Conservation (phyloP, 352 stramenopile species). For the Globisporangium carolinianum region DNA sequence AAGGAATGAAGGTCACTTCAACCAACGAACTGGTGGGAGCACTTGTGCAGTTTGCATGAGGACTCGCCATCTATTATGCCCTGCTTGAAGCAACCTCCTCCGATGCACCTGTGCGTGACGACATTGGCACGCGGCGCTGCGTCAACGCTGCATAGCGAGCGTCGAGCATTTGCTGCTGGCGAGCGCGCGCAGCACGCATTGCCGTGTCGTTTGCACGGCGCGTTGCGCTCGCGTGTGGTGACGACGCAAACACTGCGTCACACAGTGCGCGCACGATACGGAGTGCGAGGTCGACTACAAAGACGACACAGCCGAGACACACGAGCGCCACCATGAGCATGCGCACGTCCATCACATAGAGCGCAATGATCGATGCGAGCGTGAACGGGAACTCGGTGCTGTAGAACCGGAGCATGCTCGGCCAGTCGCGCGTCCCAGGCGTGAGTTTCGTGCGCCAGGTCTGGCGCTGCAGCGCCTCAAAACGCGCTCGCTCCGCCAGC, state of each 20-base stretch:
- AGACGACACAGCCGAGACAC: constrained; percentile 16
- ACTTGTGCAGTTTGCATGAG: no score
- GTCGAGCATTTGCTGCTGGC: constrained; percentile 17
- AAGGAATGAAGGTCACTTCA: no score
- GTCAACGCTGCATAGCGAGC: neutral
- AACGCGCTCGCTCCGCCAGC: constrained; percentile 18
- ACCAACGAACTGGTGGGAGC: no score
- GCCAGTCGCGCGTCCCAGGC: constrained; percentile 4
- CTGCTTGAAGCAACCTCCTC: no score
- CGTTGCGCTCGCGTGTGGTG: constrained; percentile 14
- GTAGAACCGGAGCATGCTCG: constrained; percentile 19
- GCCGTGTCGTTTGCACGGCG: constrained; percentile 55
- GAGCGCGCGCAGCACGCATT: constrained; percentile 45
- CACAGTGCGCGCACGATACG: constrained; percentile 7
- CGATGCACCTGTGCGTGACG: no score
- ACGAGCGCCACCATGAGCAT: constrained; percentile 21
- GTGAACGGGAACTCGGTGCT: constrained; percentile 22
- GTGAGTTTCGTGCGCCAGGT: constrained; percentile 1
- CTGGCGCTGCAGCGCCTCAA: constrained; percentile 15
- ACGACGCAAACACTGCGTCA: constrained; percentile 40
- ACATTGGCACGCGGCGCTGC: constrained; percentile 1
- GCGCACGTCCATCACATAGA: constrained; percentile 16
- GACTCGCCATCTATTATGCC: no score
- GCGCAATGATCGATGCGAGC: constrained; percentile 11
- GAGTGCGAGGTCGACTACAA: constrained; percentile 19